Evolutionary conservation across 192 early-diverging fungal genomes (phyloP).

Genomic region (Geranomyces variabilis): DNA sequence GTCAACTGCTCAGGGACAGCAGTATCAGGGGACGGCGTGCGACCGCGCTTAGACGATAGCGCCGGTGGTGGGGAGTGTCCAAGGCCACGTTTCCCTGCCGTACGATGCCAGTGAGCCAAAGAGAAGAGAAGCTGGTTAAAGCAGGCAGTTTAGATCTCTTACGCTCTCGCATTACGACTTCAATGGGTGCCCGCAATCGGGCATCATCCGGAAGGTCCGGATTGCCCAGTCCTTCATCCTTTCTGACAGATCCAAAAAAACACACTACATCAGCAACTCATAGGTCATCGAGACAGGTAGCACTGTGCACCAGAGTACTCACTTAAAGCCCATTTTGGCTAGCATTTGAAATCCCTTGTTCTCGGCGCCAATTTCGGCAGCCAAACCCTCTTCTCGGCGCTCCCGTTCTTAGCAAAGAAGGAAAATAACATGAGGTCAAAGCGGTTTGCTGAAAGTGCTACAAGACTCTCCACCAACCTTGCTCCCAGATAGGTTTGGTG

Average conservation of each 20-base stretch:
- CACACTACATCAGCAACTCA: slow-evolving; percentile 1
- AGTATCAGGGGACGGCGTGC: neutral
- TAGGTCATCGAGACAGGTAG: neutral
- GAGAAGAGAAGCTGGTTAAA: neutral
- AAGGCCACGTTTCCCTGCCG: slow-evolving; percentile 5
- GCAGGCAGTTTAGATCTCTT: neutral
- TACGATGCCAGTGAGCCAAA: too few species aligned
- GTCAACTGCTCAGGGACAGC: neutral
- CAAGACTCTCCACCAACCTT: slow-evolving; percentile 19
- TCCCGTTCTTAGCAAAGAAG: slow-evolving; percentile 32
- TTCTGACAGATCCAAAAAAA: neutral
- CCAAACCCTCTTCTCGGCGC: slow-evolving; percentile 37
- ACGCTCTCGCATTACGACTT: slow-evolving; percentile 20
- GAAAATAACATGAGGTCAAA: neutral
- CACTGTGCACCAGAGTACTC: neutral
- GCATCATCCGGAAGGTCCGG: slow-evolving; percentile 16
- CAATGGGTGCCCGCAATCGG: neutral
- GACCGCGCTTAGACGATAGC: neutral
- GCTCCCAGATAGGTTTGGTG: slow-evolving; percentile 31
- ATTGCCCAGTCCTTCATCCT: slow-evolving; percentile 42
- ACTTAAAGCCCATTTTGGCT: slow-evolving; percentile 48
- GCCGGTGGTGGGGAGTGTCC: slow-evolving; percentile 14
- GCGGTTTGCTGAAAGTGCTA: neutral
- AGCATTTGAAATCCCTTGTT: slow-evolving; percentile 49
- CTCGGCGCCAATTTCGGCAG: slow-evolving; percentile 31